These are phyloP conservation scores for Ilyonectria destructans DNA, from an alignment of 2,329 filamentous ascomycete species.

Conservation along the genomic window DNA sequence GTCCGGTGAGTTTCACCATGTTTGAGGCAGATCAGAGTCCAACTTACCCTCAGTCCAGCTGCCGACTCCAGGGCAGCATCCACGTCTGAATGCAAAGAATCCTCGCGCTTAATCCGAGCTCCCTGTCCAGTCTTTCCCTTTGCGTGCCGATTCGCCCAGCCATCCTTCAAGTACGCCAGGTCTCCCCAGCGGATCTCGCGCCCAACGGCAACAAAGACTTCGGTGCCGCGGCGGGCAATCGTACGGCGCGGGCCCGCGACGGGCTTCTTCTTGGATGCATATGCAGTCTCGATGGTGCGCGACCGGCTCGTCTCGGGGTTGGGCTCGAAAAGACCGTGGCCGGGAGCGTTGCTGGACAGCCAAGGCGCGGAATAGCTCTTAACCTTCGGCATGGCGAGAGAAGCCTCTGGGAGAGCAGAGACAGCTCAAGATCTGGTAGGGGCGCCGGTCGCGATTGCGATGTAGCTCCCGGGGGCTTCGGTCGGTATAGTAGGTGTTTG, in stretches of 20 bases:
- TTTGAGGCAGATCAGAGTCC: neutral
- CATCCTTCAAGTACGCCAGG: slow-evolving; percentile 83
- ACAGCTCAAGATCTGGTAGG: slow-evolving; percentile 23
- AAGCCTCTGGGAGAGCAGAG: slow-evolving; percentile 34
- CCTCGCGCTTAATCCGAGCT: slow-evolving; percentile 65
- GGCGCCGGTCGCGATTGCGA: slow-evolving; percentile 5
- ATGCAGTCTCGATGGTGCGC: slow-evolving; percentile 58
- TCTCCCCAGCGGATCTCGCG: slow-evolving; percentile 95
- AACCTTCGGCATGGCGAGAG: slow-evolving; percentile 82
- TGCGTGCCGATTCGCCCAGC: slow-evolving; percentile 53
- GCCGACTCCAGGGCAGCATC: slow-evolving; percentile 49
- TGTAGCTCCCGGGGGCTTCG: slow-evolving; percentile 38
- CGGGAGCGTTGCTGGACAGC: slow-evolving; percentile 85
- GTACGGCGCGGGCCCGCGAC: slow-evolving; percentile 72
- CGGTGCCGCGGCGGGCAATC: slow-evolving; percentile 86
- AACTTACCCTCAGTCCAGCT: slow-evolving; percentile 55
- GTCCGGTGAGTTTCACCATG: slow-evolving; percentile 10
- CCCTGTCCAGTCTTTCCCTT: slow-evolving; percentile 53
- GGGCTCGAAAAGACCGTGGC: slow-evolving; percentile 82
- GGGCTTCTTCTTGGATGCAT: slow-evolving; percentile 61
- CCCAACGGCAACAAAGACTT: slow-evolving; percentile 90
- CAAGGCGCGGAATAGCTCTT: slow-evolving; percentile 89
- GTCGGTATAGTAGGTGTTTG: neutral
- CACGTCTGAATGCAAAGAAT: slow-evolving; percentile 56
- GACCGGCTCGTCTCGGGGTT: slow-evolving; percentile 57